Conservation (phyloP, 2,329 filamentous ascomycete species). For the Annulohypoxylon truncatum region DNA sequence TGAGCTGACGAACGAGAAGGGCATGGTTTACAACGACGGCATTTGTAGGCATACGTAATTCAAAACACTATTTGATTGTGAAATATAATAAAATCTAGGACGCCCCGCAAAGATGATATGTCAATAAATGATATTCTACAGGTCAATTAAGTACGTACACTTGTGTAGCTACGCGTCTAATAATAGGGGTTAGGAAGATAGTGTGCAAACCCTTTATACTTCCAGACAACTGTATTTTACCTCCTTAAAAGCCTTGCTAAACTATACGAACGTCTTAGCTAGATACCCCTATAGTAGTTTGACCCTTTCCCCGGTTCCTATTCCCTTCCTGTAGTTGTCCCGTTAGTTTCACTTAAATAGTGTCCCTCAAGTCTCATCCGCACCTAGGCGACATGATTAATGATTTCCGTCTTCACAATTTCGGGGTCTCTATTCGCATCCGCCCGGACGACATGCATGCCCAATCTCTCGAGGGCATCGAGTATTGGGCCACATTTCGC, state of each 20-base stretch:
- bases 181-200: background rate
- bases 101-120: no score
- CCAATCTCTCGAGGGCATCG: constrained; percentile 21
- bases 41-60: no score
- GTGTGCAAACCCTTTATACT: no score
- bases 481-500: constrained; percentile 25
- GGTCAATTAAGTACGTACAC: no score
- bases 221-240: no score
- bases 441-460: constrained; percentile 22
- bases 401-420: constrained; percentile 31
- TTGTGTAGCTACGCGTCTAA: no score
- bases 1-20: background rate
- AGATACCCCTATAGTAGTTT: no score
- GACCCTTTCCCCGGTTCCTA: background rate
- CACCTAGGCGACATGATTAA: constrained; percentile 3
- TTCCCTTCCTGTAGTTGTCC: background rate
- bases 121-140: no score
- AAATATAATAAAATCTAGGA: no score
- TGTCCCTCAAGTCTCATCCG: background rate
- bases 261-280: no score
- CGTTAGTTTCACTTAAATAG: background rate
- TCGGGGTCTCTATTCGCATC: constrained; percentile 28
- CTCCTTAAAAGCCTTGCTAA: background rate
- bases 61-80: no score
- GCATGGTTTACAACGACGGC: background rate